Evolutionary conservation across 2,329 filamentous ascomycete species (phyloP).

Genomic region (Westerdykella aurantiaca): DNA sequence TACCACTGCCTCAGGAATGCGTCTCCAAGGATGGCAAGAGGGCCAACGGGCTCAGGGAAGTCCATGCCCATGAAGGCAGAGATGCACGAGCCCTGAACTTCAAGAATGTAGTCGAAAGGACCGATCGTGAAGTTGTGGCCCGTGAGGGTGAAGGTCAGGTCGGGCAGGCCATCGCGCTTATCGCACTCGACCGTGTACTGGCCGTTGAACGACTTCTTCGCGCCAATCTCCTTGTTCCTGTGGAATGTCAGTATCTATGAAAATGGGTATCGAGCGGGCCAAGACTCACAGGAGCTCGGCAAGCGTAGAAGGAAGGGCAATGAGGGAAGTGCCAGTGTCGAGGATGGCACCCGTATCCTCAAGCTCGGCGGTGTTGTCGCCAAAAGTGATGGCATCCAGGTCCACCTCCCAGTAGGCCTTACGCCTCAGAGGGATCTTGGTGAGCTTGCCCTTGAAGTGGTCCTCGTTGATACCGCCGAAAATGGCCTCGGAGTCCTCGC

Average conservation of each 20-base stretch:
- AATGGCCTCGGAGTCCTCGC: conserved; percentile 73
- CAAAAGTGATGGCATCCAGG: conserved; percentile 84
- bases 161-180: conserved; percentile 76
- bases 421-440: conserved; percentile 88
- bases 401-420: conserved; percentile 99
- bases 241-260: conserved; percentile 11
- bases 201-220: conserved; percentile 95
- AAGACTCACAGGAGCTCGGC: conserved; percentile 73
- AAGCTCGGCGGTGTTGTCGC: conserved; percentile 77
- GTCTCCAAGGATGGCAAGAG: conserved; percentile 90
- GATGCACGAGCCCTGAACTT: conserved; percentile 92
- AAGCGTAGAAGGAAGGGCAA: conserved; percentile 83
- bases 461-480: conserved; percentile 84
- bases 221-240: conserved; percentile 89
- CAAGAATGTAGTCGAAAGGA: conserved; percentile 89
- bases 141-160: conserved; percentile 83
- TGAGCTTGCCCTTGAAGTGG: conserved; percentile 80
- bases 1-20: conserved; percentile 79
- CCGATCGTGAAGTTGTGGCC: conserved; percentile 91
- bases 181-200: conserved; percentile 92
- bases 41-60: conserved; percentile 74
- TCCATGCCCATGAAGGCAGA: conserved; percentile 97
- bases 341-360: conserved; percentile 95
- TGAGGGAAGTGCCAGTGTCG: conserved; percentile 96
- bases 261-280: neutral